Evolutionary conservation across 352 stramenopile genomes (phyloP).

Genomic region (Blastocystis hominis): DNA sequence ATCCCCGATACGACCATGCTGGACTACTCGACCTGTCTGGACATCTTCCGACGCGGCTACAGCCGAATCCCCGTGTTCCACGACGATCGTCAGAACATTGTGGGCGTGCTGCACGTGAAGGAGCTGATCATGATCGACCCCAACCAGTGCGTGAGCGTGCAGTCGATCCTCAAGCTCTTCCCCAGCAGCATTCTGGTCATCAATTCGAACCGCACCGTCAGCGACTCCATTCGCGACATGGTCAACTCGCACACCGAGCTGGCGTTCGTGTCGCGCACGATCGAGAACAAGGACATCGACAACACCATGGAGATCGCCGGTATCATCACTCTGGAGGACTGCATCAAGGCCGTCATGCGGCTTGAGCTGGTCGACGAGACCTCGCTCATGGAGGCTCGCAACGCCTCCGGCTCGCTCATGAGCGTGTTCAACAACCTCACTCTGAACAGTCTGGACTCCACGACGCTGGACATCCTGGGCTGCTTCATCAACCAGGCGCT

Average conservation of each 20-base stretch:
- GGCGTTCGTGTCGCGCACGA: constrained; percentile 82
- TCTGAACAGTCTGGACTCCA: background rate
- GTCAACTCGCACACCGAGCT: constrained; percentile 82
- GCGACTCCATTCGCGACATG: constrained; percentile 82
- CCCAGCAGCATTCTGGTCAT: constrained; percentile 64
- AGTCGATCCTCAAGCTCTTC: constrained; percentile 73
- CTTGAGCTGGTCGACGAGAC: constrained; percentile 89
- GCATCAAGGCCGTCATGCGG: constrained; percentile 90
- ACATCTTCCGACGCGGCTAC: constrained; percentile 88
- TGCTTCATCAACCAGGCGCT: constrained; percentile 24
- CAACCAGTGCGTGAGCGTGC: constrained; percentile 76
- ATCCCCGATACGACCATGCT: constrained; percentile 63
- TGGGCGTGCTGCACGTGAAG: constrained; percentile 92
- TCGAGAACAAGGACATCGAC: constrained; percentile 66
- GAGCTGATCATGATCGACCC: constrained; percentile 95
- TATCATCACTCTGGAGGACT: constrained; percentile 93
- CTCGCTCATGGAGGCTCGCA: background rate
- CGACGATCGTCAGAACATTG: constrained; percentile 71
- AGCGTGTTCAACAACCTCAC: background rate
- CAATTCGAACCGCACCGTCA: constrained; percentile 76
- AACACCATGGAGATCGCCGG: constrained; percentile 88
- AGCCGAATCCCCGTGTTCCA: constrained; percentile 82
- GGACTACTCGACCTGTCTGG: constrained; percentile 75
- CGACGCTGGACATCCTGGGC: background rate
- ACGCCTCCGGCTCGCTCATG: background rate